Evolutionary conservation across 2,329 filamentous ascomycete species (phyloP).

Genomic region (Cytospora piceicola): DNA sequence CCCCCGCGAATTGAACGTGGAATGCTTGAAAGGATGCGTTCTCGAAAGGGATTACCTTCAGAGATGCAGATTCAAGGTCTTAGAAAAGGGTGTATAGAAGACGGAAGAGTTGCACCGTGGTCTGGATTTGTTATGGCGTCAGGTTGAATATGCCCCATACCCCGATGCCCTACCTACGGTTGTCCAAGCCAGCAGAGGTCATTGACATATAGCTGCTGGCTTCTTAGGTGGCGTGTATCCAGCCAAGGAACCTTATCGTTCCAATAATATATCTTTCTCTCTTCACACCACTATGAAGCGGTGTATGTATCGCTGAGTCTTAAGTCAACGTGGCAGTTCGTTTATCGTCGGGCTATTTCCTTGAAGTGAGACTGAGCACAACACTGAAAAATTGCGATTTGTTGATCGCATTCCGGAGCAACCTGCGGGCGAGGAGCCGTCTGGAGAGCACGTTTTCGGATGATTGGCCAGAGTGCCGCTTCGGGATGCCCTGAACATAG

Average conservation of each 20-base stretch:
- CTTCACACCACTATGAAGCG: slow-evolving; percentile 5
- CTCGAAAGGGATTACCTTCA: background rate
- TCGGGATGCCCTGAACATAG: slow-evolving; percentile 14
- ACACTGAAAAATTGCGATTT: background rate
- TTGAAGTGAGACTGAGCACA: slow-evolving; percentile 18
- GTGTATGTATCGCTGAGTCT: background rate
- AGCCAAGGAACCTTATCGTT: background rate
- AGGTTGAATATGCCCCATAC: background rate
- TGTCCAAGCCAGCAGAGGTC: background rate
- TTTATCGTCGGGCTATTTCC: background rate
- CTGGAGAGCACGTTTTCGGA: slow-evolving; percentile 25
- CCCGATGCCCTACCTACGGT: background rate
- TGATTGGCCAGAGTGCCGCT: slow-evolving; percentile 23
- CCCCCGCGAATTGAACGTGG: background rate
- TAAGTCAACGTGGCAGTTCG: slow-evolving; percentile 8
- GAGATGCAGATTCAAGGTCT: background rate
- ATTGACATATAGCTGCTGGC: background rate
- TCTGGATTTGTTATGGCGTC: background rate
- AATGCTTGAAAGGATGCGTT: background rate
- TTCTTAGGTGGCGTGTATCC: background rate
- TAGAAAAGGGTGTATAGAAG: background rate
- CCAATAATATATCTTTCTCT: background rate
- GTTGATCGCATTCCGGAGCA: slow-evolving; percentile 6
- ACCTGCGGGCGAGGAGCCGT: background rate
- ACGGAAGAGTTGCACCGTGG: background rate